Conservation (phyloP, 208 protist species). For the Leishmania mexicana region DNA sequence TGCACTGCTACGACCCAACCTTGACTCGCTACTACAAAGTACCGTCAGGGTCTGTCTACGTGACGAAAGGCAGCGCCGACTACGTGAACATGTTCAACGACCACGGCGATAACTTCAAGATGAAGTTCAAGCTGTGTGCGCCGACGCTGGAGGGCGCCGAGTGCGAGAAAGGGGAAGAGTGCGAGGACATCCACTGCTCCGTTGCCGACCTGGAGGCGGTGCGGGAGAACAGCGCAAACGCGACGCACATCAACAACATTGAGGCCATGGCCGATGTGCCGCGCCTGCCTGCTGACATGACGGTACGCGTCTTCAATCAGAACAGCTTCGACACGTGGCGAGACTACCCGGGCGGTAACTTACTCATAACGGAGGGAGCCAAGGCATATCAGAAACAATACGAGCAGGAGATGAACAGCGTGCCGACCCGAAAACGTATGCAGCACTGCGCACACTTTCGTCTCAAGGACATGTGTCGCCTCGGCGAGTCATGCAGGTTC, state of each 20-base stretch:
- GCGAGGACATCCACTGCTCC: slow-evolving; percentile 64
- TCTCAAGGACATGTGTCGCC: slow-evolving; percentile 81
- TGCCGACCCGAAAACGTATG: slow-evolving; percentile 77
- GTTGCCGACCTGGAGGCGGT: slow-evolving; percentile 45
- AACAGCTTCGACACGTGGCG: slow-evolving; percentile 72
- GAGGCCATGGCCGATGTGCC: slow-evolving; percentile 49
- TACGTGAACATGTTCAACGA: slow-evolving; percentile 87
- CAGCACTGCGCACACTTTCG: slow-evolving; percentile 91
- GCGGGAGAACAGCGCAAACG: slow-evolving; percentile 39
- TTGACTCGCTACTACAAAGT: slow-evolving; percentile 79
- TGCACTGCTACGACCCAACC: slow-evolving; percentile 74
- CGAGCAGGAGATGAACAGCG: slow-evolving; percentile 48
- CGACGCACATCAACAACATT: slow-evolving; percentile 69
- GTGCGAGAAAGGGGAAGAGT: slow-evolving; percentile 32
- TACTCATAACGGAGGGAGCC: slow-evolving; percentile 77
- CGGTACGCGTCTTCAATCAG: slow-evolving; percentile 82
- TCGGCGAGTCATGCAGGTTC: slow-evolving; percentile 77
- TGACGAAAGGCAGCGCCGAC: slow-evolving; percentile 60
- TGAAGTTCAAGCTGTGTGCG: slow-evolving; percentile 76
- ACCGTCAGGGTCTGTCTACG: slow-evolving; percentile 61
- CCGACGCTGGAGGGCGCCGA: slow-evolving; percentile 16
- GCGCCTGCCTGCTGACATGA: slow-evolving; percentile 63
- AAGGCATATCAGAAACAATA: slow-evolving; percentile 63
- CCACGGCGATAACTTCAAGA: slow-evolving; percentile 85
- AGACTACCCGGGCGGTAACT: slow-evolving; percentile 67